A percentile compares a stretch with the other conserved stretches of the same genome.
These are phyloP conservation scores for Fibroporia radiculosa DNA, from an alignment of 768 basidiomycete species.

Conservation along the genomic window DNA sequence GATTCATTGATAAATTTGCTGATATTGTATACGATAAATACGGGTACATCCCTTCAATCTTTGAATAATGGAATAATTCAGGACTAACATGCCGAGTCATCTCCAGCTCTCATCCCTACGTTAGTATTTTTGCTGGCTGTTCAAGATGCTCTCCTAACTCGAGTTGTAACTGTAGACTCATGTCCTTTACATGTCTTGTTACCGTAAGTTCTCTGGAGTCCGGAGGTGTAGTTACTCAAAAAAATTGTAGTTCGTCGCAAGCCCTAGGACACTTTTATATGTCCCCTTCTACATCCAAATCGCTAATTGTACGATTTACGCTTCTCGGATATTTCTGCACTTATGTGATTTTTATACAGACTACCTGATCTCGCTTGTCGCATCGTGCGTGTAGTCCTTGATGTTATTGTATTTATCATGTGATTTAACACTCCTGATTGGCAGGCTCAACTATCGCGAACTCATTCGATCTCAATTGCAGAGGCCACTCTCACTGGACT, in stretches of 20 bases:
- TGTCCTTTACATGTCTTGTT: neutral
- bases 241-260: neutral
- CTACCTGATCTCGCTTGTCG: conserved; percentile 3
- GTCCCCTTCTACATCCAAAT: conserved; percentile 4
- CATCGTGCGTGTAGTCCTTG: conserved; percentile 1
- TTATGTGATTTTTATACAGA: neutral
- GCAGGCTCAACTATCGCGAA: conserved; percentile 1
- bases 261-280: neutral
- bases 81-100: neutral
- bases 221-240: neutral
- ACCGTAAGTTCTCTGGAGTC: neutral
- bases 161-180: neutral
- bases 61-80: neutral
- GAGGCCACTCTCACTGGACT: conserved; percentile 3
- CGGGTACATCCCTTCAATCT: neutral
- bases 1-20: conserved; percentile 2
- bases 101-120: conserved; percentile 1
- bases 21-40: conserved; percentile 3
- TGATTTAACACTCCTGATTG: neutral
- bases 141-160: neutral
- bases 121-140: neutral
- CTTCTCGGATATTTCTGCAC: neutral
- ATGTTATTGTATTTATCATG: neutral
- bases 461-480: neutral
- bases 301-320: neutral